These are phyloP conservation scores for Colletotrichum coccodes DNA, from an alignment of 2,329 filamentous ascomycete species.

Conservation along the genomic window DNA sequence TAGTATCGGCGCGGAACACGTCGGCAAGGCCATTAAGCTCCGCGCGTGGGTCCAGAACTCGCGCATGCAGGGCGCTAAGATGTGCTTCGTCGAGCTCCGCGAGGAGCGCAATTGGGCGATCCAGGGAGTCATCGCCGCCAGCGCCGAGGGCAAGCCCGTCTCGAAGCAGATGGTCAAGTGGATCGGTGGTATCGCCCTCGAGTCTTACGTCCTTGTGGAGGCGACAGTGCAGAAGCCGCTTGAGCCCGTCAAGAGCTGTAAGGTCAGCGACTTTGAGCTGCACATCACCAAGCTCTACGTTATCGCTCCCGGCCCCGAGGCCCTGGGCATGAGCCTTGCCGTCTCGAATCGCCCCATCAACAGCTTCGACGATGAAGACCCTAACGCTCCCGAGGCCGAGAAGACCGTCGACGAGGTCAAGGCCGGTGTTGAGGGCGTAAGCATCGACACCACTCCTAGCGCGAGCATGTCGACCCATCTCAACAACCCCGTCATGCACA, in stretches of 20 bases:
- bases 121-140: slow-evolving; percentile 80
- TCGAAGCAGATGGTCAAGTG: slow-evolving; percentile 93
- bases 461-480: slow-evolving; percentile 87
- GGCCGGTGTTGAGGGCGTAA: slow-evolving; percentile 51
- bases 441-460: slow-evolving; percentile 65
- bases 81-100: slow-evolving; percentile 84
- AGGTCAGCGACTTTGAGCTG: slow-evolving; percentile 82
- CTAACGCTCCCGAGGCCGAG: slow-evolving; percentile 40
- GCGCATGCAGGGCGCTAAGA: slow-evolving; percentile 88
- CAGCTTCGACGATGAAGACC: slow-evolving; percentile 69
- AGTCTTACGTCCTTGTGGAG: slow-evolving; percentile 86
- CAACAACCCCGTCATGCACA: slow-evolving; percentile 92
- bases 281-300: slow-evolving; percentile 89
- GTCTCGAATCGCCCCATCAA: slow-evolving; percentile 64
- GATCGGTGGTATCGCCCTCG: slow-evolving; percentile 77
- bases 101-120: slow-evolving; percentile 80
- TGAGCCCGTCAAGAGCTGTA: slow-evolving; percentile 89
- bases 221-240: slow-evolving; percentile 83
- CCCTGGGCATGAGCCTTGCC: slow-evolving; percentile 67
- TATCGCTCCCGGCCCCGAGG: slow-evolving; percentile 70
- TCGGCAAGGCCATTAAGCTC: slow-evolving; percentile 78
- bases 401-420: slow-evolving; percentile 38
- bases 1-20: slow-evolving; percentile 70
- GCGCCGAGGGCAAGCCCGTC: slow-evolving; percentile 62
- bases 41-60: slow-evolving; percentile 88